Conservation (phyloP, 192 early-diverging fungal genomes). For the Entomortierella lignicola region DNA sequence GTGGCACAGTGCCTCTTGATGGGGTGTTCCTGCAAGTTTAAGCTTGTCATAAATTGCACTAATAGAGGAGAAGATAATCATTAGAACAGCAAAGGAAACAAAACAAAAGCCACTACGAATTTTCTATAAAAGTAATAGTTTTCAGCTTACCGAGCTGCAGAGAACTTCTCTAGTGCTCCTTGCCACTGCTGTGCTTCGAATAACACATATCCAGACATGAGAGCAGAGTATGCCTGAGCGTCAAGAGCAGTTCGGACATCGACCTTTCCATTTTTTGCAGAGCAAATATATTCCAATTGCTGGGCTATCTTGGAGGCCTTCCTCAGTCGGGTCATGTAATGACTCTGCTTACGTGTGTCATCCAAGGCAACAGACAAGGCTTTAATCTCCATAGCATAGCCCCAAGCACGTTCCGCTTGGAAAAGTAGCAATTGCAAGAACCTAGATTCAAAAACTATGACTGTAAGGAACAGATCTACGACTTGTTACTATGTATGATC, state of each 20-base stretch:
- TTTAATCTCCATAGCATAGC: conserved; percentile 84
- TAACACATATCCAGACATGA: conserved; percentile 72
- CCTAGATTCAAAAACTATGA: too few relatives aligned
- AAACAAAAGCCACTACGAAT: too few relatives aligned
- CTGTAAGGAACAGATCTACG: neutral
- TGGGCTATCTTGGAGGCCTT: conserved; percentile 67
- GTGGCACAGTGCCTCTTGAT: conserved; percentile 73
- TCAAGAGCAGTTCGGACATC: conserved; percentile 67
- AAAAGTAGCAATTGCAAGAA: conserved; percentile 74
- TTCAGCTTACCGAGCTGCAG: conserved; percentile 68
- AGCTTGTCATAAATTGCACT: conserved; percentile 79
- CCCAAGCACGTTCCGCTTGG: conserved; percentile 80
- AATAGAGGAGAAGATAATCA: neutral
- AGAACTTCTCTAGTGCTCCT: conserved; percentile 70
- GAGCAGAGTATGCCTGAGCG: conserved; percentile 74
- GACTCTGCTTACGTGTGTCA: conserved; percentile 75
- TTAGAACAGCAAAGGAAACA: neutral
- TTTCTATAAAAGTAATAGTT: too few relatives aligned
- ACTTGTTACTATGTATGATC: too few relatives aligned
- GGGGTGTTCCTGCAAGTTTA: conserved; percentile 61
- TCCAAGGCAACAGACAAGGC: conserved; percentile 61
- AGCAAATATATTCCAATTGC: conserved; percentile 60
- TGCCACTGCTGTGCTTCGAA: conserved; percentile 81
- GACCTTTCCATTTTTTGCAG: conserved; percentile 54
- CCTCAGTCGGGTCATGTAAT: conserved; percentile 71